A percentile compares a stretch with the other conserved stretches of the same genome.
phyloP scores from a whole-genome alignment of 225 moss, liverwort and hornwort genomes.

The Marchantia paleacea region DNA sequence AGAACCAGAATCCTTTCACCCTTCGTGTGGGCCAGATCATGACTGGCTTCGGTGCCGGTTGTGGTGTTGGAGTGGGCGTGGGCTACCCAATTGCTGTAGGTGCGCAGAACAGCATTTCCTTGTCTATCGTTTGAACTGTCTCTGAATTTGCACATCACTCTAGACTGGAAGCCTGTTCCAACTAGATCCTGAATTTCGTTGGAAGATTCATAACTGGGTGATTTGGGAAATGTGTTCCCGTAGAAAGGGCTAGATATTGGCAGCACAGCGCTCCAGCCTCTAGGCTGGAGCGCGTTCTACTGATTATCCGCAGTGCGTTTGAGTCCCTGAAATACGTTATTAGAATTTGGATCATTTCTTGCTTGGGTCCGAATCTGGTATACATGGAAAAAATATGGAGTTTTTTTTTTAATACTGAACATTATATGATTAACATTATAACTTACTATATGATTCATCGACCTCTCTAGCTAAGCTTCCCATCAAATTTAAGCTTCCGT shows the following conservation, averaged over 20 bases:
- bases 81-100: conserved; percentile 51
- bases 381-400: too few species aligned
- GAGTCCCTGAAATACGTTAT: too few species aligned
- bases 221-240: too few species aligned
- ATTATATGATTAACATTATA: too few species aligned
- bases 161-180: background rate
- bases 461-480: too few species aligned
- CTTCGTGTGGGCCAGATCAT: conserved; percentile 43
- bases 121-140: background rate
- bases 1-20: conserved; percentile 22
- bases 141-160: background rate
- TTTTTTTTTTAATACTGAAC: too few species aligned
- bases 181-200: background rate
- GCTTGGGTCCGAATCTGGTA: too few species aligned
- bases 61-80: conserved; percentile 44
- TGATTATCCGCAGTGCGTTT: background rate
- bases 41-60: conserved; percentile 49
- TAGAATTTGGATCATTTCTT: too few species aligned
- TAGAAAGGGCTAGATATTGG: too few species aligned
- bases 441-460: too few species aligned
- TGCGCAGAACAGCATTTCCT: conserved; percentile 1
- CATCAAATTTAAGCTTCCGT: too few species aligned
- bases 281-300: background rate
- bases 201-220: background rate
- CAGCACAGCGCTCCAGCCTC: too few species aligned